Base-by-base conservation (phyloP, 1,284 basidiomycete species). In the Neonothopanus nambi region DNA sequence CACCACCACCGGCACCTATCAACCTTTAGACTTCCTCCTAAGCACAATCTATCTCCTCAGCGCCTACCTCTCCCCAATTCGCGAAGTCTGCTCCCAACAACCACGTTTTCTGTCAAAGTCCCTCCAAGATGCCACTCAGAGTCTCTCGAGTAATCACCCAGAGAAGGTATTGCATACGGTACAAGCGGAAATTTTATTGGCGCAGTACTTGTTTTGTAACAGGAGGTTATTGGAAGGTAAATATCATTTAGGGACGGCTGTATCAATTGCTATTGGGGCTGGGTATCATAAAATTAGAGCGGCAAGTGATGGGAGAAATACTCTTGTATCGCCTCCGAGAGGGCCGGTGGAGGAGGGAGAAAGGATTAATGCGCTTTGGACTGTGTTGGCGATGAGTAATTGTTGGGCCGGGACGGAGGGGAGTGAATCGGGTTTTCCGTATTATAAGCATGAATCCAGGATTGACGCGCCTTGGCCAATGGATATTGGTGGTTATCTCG, bases 41-140 rank as follows among this genome's bases (percentile, higher is more conserved):
- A 69, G 66, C 46, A 63, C 67, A 2, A 65, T 73, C 13, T 77
- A 72, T 51, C 66, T 78, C 2, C 75, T 73, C 73, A 77, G 72
- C 3, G 63, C 67, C 38, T 64, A 62, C 51, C 68, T 68, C 48
- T 65, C 67, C 24, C 55, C 59, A 41, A 2, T 43, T 57, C 24
- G 59, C 56, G 24, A 55, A 40, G 13, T 58, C 66, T 39, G 9
- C 36, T 56, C 35, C 41, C 57, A 40, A 58, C 63, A 69, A 57
- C 53, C 59, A 0, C 47, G 56, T 1, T 70, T 73, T 40, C 63
- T 77, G 4, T 57, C 65, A 18, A 67, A 67, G 5, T 67, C 73
- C 1, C 66, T 74, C 0, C 62, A 72, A 15, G 65, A 72, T 24
- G 65, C 70, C 41, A 47, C 66, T 1, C 65, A 63, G 2, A 64